These are phyloP conservation scores for Phytomonas sp. DNA, from an alignment of 208 protist species.

Conservation along the genomic window DNA sequence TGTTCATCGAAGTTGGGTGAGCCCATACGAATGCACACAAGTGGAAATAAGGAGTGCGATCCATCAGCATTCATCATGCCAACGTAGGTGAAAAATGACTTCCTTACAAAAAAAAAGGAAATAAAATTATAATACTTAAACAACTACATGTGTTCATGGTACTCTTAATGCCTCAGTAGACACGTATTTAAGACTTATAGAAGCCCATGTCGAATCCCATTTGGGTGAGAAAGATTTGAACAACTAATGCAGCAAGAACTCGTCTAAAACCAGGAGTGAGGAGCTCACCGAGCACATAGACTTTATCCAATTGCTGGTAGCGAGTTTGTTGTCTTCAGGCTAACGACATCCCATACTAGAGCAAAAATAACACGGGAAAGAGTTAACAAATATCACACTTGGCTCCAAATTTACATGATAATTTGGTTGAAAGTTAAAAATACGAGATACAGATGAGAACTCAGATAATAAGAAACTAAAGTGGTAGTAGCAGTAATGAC, in stretches of 20 bases:
- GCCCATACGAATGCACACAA: not conserved
- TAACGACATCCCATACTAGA: not conserved
- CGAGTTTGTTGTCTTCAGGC: not conserved
- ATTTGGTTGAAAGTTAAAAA: not conserved
- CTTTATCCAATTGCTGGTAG: not conserved
- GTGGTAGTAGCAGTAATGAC: not conserved
- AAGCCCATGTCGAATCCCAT: not conserved
- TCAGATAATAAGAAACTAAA: slow-evolving; percentile 1
- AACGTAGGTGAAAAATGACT: not conserved
- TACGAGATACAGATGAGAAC: slow-evolving; percentile 1
- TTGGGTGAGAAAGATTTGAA: not conserved
- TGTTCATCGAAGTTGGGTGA: not conserved
- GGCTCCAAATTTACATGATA: not conserved
- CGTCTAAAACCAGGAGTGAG: not conserved
- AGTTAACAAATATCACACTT: not conserved
- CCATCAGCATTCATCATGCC: not conserved
- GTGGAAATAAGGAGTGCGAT: not conserved
- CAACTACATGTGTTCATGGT: not conserved
- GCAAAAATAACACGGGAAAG: not conserved
- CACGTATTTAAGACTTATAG: not conserved
- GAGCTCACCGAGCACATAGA: not conserved
- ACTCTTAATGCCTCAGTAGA: not conserved
- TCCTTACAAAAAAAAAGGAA: not conserved
- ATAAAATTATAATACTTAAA: not conserved
- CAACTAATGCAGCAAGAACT: not conserved